Evolutionary conservation across 768 basidiomycete genomes (phyloP).

Genomic region (Collybiopsis confluens): DNA sequence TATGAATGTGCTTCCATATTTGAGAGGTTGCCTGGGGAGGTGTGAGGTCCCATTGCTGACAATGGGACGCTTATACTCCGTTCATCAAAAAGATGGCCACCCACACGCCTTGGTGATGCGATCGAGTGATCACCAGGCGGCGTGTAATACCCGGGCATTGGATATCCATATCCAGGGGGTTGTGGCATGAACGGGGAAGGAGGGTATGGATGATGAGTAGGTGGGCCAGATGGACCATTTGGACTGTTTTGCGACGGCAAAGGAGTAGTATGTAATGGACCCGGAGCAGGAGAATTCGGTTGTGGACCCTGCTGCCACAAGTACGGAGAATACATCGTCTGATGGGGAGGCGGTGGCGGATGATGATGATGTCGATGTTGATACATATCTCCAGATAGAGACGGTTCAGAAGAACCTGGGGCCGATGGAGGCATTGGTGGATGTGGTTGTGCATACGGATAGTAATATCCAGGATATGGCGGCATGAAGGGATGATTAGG

Average conservation of each 20-base stretch:
- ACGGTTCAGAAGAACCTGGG: slow-evolving; percentile 29
- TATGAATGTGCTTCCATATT: no score
- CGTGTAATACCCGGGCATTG: slow-evolving; percentile 29
- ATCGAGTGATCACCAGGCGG: slow-evolving; percentile 24
- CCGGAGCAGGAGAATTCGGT: neutral
- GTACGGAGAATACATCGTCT: slow-evolving; percentile 17
- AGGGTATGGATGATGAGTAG: slow-evolving; percentile 10
- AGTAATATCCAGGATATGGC: slow-evolving; percentile 36
- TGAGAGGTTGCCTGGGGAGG: neutral
- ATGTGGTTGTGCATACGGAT: slow-evolving; percentile 30
- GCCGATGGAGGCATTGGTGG: slow-evolving; percentile 18
- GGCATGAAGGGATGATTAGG: slow-evolving; percentile 31
- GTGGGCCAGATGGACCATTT: neutral
- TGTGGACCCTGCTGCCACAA: neutral
- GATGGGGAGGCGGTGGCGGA: slow-evolving; percentile 19
- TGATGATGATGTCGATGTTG: neutral
- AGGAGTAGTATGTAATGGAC: slow-evolving; percentile 10
- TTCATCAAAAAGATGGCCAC: slow-evolving; percentile 18
- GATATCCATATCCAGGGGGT: slow-evolving; percentile 25
- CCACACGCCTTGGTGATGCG: slow-evolving; percentile 19
- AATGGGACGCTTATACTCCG: slow-evolving; percentile 22
- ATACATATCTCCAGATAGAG: slow-evolving; percentile 29
- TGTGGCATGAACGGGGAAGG: slow-evolving; percentile 28
- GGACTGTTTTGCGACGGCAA: slow-evolving; percentile 18
- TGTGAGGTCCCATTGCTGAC: neutral